Conservation (phyloP, 1,139 yeast genomes). For the Meyerozyma guilliermondii region DNA sequence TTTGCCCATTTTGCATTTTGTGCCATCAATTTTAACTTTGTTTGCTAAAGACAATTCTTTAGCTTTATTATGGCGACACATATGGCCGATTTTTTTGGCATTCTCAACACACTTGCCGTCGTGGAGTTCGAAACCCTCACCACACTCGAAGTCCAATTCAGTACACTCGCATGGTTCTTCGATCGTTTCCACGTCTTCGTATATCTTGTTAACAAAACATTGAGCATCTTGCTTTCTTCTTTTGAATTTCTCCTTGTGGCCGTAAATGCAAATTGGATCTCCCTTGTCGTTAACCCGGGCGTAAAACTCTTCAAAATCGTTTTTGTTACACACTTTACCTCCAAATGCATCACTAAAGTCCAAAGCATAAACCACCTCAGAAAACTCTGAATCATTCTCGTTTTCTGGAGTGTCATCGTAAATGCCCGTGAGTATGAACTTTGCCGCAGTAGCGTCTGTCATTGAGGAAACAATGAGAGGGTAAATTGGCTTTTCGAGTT, state of each 20-base stretch:
- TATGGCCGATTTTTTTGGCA: conserved; percentile 18
- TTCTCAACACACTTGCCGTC: conserved; percentile 54
- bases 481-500: conserved; percentile 42
- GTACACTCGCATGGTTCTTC: conserved; percentile 67
- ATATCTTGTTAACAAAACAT: conserved; percentile 63
- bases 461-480: conserved; percentile 53
- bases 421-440: conserved; percentile 53
- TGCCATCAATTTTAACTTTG: conserved; percentile 44
- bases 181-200: conserved; percentile 50
- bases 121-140: conserved; percentile 46
- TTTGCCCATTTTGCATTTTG: conserved; percentile 38
- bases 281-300: conserved; percentile 45
- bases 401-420: conserved; percentile 18
- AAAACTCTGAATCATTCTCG: conserved; percentile 7
- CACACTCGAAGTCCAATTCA: conserved; percentile 69
- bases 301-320: conserved; percentile 67
- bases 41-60: conserved; percentile 25
- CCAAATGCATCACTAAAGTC: conserved; percentile 61
- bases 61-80: conserved; percentile 20
- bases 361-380: conserved; percentile 37
- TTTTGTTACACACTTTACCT: conserved; percentile 43
- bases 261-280: conserved; percentile 64
- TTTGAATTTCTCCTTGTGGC: conserved; percentile 60
- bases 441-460: conserved; percentile 69
- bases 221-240: conserved; percentile 67